These are phyloP conservation scores for Sphaerulina vaccinii DNA, from an alignment of 2,329 filamentous ascomycete species.

Conservation along the genomic window DNA sequence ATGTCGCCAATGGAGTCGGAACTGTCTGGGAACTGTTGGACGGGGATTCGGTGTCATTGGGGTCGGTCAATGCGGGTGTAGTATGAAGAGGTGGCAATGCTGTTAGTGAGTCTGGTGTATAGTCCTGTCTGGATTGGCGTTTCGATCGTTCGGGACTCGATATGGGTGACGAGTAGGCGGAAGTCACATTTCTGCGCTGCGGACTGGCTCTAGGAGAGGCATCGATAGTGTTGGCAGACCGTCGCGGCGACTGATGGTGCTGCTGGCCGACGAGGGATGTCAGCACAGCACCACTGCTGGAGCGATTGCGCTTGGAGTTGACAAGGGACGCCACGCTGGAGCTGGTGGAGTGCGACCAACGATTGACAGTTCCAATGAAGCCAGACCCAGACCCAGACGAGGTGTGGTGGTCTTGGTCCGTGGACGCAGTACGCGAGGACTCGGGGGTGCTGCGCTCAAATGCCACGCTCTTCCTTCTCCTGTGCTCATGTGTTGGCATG, in stretches of 20 bases:
- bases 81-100: constrained; percentile 38
- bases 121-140: constrained; percentile 27
- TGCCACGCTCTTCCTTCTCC: constrained; percentile 44
- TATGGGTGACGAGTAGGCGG: constrained; percentile 13
- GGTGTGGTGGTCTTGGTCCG: constrained; percentile 5
- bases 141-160: constrained; percentile 30
- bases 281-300: constrained; percentile 40
- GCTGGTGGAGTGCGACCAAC: constrained; percentile 59
- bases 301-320: constrained; percentile 40
- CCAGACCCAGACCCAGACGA: constrained; percentile 46
- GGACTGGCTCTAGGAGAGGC: constrained; percentile 43
- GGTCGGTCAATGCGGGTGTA: constrained; percentile 29
- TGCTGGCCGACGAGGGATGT: constrained; percentile 38
- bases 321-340: constrained; percentile 47
- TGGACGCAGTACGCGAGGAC: not conserved
- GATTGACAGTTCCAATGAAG: constrained; percentile 52
- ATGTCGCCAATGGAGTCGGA: constrained; percentile 33
- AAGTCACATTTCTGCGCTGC: constrained; percentile 30
- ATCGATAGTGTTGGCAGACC: constrained; percentile 34
- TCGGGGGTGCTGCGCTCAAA: constrained; percentile 35
- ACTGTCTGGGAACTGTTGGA: constrained; percentile 33
- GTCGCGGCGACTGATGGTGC: constrained; percentile 34
- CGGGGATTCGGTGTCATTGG: constrained; percentile 35
- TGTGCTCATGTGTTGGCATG: constrained; percentile 22
- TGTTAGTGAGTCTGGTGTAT: constrained; percentile 27